Evolutionary conservation across 352 stramenopile species (phyloP), one percentile per base, ranked within the genome.

Genomic region (Phytophthora tubulina): DNA sequence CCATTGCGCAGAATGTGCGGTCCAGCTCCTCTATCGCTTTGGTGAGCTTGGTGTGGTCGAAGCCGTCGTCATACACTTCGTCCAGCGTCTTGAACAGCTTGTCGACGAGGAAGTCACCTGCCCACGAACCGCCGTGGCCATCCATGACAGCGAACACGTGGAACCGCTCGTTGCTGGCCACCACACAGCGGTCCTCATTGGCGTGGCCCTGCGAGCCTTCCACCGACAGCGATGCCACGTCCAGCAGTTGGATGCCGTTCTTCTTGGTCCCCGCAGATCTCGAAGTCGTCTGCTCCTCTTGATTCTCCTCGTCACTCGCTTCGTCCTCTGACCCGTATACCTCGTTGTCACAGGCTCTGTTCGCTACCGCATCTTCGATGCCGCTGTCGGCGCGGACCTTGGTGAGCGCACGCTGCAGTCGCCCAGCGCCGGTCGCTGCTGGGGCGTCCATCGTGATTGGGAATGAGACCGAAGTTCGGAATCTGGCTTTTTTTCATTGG

Each of bases 71-170:
- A 62, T 83, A 87, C 30, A 85, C 76, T 9, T 49, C 55, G 48
- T 88, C 78, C 30, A 95, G 65, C 36, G 75, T 72, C 8, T 44
- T 51, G 49, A 89, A 84, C 8, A 95, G 62, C 56, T 76, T 49
- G 3, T 81, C 66, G 6, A 87, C 82, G 4, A 94, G 63, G 63
- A 83, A 93, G 35, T 92, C 75, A 10, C 83, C 82, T 0, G 85
- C 85, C 64, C 78, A 79, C 31, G 71, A 67, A 32, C 88, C 88
- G 21, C 85, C 88, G 63, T 95, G 88, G 45, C 88, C 86, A 59
- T 95, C 86, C 48, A 95, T 84, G 63, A 93, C 86, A 0, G 81
- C 85, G 33, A 95, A 77, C 46, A 93, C 17, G 65, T 86, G 81
- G 70, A 93, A 93, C 10, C 75, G 51, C 44, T 80, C 72, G 30